Evolutionary conservation across 2,329 filamentous ascomycete genomes (phyloP), one percentile per base, ranked within the genome.

Genomic region (Cladosporium cucumerinum): DNA sequence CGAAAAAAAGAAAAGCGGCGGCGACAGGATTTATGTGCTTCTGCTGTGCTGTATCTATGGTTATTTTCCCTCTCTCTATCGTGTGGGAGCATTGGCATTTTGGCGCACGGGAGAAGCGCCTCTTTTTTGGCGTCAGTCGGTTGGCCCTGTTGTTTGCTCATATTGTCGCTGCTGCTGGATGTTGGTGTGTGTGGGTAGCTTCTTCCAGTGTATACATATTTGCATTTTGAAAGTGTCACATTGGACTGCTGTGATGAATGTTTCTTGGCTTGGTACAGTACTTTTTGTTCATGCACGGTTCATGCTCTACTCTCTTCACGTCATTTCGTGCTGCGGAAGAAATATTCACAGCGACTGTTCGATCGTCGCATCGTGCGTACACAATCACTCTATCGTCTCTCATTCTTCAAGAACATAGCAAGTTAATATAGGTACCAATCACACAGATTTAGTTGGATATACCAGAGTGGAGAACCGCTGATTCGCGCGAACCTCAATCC

Each of bases 191-290:
- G 25, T 18, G 18, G 49, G 25, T 52, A 52, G 49, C 49, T 16
- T 43, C 16, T 52, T 52, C 28, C 48, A 18, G 49, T 52, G 49
- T 52, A 52, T 52, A 52, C 49, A 52, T 52, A 52, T 52, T 51
- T 32, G 49, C 49, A 52, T 52, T 32, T 32, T 30, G 49, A 52
- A 30, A 25, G 30, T 51, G 23, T 39, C 16, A 3, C 34, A 5
- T 39, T 39, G 14, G 14, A 12, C 14, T 39, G 34, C 18, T 39
- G 34, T 39, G 18, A 5, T 39, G 34, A 39, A 39, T 6, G 3
- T 18, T 18, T 39, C 34, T 39, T 18, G 16, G 34, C 16, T 7
- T 7, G 11, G 12, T 18, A 18, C 18, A 39, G 2, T 16, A 34
- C 11, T 39, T 39, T 6, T 18, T 16, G 6, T 18, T 18, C 34